Base-by-base conservation (phyloP, 441 rosid species). In the Adansonia grandidieri region DNA sequence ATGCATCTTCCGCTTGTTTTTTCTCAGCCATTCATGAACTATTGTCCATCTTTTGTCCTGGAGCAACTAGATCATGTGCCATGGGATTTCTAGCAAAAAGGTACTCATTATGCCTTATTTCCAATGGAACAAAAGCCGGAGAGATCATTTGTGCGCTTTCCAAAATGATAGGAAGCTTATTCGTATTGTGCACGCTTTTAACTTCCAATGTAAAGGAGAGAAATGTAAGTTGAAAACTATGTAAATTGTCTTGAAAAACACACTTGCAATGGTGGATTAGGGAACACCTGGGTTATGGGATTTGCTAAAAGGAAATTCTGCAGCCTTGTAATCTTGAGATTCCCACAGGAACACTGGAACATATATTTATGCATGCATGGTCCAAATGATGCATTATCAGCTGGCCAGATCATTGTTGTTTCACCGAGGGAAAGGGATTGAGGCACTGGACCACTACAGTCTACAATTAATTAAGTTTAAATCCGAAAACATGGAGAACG, bases 311-410 rank as follows among this genome's bases (percentile, higher is more conserved):
- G 40, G 56, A 22, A 47, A 13, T 6, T 68, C n/a, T 10, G 37
- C n/a, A 1, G 5, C 60, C 73, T 32, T 69, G 2, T 40, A 28
- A 47, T 69, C 73, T 69, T 20, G 57, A 67, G 73, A 69, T 69
- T 20, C 17, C 19, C 37, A 11, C 5, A 5, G 10, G 10, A 50
- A 47, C 57, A 69, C 14, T 69, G 57, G 40, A 20, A 69, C 56
- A 69, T 69, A 69, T 69, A 69, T 69, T 20, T 54, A 13, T 69
- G 73, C 57, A 69, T 47, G 17, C 22, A n/a, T 20, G 61, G 9
- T 69, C 11, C 17, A 47, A 20, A 6, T 44, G 54, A 47, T 13
- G 57, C 73, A 20, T 47, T 32, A 47, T 69, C 57, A 69, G 57
- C 17, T 20, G 56, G 73, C 19, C 28, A 11, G 42, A 28, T 11